Percentiles rank a stretch among this genome's conserved stretches.
Conservation (phyloP, 78 protist species). For the Chrysochromulina parva region DNA sequence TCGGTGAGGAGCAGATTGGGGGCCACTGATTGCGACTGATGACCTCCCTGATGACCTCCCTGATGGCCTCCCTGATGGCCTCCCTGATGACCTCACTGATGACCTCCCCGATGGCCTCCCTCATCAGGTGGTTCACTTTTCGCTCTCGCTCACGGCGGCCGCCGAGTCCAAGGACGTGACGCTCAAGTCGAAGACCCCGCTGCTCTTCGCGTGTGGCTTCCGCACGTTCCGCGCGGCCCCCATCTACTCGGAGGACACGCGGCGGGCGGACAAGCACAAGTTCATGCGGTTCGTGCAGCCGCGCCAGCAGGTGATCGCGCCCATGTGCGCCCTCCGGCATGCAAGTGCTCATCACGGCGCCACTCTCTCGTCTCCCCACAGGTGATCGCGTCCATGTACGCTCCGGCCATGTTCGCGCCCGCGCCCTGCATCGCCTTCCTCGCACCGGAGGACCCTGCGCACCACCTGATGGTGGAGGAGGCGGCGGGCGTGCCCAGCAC, state of each 20-base stretch:
- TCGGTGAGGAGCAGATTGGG: too few species aligned
- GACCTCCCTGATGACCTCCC: too few species aligned
- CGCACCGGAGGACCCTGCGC: too few species aligned
- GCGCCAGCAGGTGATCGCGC: slow-evolving; percentile 59
- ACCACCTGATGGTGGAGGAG: too few species aligned
- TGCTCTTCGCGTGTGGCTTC: slow-evolving; percentile 71
- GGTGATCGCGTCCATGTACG: slow-evolving; percentile 80
- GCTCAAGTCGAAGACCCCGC: background rate
- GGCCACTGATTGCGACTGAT: too few species aligned
- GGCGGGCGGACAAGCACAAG: slow-evolving; percentile 73
- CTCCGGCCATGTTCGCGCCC: slow-evolving; percentile 80
- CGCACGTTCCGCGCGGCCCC: slow-evolving; percentile 68
- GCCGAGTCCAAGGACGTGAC: background rate
- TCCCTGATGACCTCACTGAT: too few species aligned
- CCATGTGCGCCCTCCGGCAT: slow-evolving; percentile 81
- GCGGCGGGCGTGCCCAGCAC: too few species aligned
- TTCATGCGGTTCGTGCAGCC: slow-evolving; percentile 75
- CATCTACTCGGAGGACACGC: slow-evolving; percentile 66
- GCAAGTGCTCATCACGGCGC: too few species aligned
- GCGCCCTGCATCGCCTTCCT: slow-evolving; percentile 74
- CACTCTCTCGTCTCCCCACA: too few species aligned
- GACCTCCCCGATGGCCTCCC: too few species aligned
- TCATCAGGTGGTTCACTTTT: slow-evolving; percentile 82
- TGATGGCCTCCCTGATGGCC: too few species aligned
- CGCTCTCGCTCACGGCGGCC: background rate